Evolutionary conservation across 768 basidiomycete species (phyloP).

Genomic region (Serpula lacrymans): DNA sequence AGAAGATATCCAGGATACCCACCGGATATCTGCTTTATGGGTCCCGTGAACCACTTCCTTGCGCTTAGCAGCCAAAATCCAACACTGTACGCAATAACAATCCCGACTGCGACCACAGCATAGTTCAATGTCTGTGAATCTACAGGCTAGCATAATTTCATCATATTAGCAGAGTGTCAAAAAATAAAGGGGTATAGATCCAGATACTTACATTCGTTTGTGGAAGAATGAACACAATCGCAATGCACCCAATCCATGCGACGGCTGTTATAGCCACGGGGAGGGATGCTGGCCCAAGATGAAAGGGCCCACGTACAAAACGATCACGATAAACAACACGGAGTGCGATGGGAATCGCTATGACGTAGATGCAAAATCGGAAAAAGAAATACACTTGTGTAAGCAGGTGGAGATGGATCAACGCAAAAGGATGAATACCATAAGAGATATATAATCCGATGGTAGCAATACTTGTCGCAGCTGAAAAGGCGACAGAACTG

Average conservation of each 20-base stretch:
- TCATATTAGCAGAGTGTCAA: background rate
- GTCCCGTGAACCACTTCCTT: conserved; percentile 70
- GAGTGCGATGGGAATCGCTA: conserved; percentile 67
- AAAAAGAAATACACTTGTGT: background rate
- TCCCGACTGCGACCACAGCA: conserved; percentile 70
- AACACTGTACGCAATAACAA: conserved; percentile 62
- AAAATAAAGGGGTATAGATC: background rate
- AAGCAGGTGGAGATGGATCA: background rate
- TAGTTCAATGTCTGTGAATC: conserved; percentile 73
- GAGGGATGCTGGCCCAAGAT: conserved; percentile 61
- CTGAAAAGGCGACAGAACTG: conserved; percentile 63
- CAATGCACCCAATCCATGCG: conserved; percentile 70
- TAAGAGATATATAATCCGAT: conserved; percentile 79
- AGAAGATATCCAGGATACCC: too few species aligned
- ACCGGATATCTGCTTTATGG: conserved; percentile 63
- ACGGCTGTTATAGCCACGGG: conserved; percentile 55
- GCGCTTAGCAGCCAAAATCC: conserved; percentile 71
- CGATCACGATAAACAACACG: conserved; percentile 56
- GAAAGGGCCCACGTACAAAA: conserved; percentile 70
- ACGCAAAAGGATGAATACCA: conserved; percentile 29
- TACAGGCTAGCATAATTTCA: conserved; percentile 45
- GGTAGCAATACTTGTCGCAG: conserved; percentile 58
- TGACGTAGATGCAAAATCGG: background rate
- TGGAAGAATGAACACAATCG: conserved; percentile 72
- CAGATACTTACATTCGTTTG: conserved; percentile 51